Evolutionary conservation across 306 rosid genomes (phyloP), one percentile per base, ranked within the genome.

Genomic region (Herpetospermum pedunculosum): DNA sequence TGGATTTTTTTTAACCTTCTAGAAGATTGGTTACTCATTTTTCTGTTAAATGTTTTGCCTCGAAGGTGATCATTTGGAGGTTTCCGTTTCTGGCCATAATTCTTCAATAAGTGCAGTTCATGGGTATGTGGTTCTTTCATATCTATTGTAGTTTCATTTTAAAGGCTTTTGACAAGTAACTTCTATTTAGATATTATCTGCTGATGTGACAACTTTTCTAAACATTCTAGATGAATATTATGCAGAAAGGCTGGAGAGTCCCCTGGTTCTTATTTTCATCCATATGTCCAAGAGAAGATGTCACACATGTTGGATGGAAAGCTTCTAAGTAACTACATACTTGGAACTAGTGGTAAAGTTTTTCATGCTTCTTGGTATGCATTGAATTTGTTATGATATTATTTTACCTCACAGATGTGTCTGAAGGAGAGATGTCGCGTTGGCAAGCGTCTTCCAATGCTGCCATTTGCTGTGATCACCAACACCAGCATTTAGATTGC

Each of bases 261-360:
- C 70, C 73, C 85, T 80, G 76, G 85, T 79, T 77, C 47, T 63
- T 81, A 84, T 80, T 77, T 84, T 72, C 97, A 89, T 74, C 96
- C 96, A 3, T 81, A 77, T 77, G 80, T 91, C 68, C 74, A 60
- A 25, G 82, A 78, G 73, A 88, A 81, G 44, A 74, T 82, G 65
- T 76, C 73, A 77, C 85, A 82, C 80, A 80, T 87, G 84, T 83
- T 67, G 76, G 78, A 46, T 52, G 85, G 87, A 64, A 67, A 58
- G 81, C 77, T 53, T 63, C 70, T 75, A n/a, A 77, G 81, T 63
- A 79, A 81, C 30, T 63, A 79, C 68, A 25, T 53, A 74, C 34
- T 81, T 62, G 88, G 86, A 80, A 76, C 70, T 78, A 8, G 71
- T 79, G 81, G 77, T 71, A 82, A 52, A 38, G 59, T 70, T 55